Conservation (phyloP, 768 basidiomycete species). For the Macrolepiota fuliginosa region DNA sequence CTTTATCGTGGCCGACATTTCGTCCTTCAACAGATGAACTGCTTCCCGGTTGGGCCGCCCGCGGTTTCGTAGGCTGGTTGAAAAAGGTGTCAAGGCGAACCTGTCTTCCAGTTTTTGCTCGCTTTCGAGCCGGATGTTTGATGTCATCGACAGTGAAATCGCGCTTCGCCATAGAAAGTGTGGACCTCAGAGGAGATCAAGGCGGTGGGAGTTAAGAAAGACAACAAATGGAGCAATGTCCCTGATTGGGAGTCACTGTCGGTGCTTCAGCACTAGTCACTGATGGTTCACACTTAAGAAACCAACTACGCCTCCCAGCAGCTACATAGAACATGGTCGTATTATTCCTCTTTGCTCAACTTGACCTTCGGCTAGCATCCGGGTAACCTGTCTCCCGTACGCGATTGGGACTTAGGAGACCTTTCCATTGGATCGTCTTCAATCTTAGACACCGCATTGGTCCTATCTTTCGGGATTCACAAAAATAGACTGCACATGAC, state of each 20-base stretch:
- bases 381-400: too few relatives aligned
- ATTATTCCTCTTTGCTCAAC: too few relatives aligned
- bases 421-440: too few relatives aligned
- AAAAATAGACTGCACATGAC: not conserved
- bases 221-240: not conserved
- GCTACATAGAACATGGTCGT: too few relatives aligned
- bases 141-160: not conserved
- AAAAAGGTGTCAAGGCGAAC: constrained; percentile 10
- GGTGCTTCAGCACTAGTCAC: not conserved
- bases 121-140: constrained; percentile 5
- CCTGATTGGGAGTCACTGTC: not conserved
- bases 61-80: not conserved
- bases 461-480: too few relatives aligned
- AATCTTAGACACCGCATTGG: not conserved
- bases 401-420: too few relatives aligned
- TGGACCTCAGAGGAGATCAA: not conserved
- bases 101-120: constrained; percentile 2
- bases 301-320: too few relatives aligned
- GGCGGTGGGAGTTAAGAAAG: not conserved
- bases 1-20: not conserved
- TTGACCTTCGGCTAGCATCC: too few relatives aligned
- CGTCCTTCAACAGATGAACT: not conserved
- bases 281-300: not conserved
- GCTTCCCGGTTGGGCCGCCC: not conserved
- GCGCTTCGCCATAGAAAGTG: constrained; percentile 1